Evolutionary conservation across 768 basidiomycete genomes (phyloP).

Genomic region (Hypsizygus marmoreus): DNA sequence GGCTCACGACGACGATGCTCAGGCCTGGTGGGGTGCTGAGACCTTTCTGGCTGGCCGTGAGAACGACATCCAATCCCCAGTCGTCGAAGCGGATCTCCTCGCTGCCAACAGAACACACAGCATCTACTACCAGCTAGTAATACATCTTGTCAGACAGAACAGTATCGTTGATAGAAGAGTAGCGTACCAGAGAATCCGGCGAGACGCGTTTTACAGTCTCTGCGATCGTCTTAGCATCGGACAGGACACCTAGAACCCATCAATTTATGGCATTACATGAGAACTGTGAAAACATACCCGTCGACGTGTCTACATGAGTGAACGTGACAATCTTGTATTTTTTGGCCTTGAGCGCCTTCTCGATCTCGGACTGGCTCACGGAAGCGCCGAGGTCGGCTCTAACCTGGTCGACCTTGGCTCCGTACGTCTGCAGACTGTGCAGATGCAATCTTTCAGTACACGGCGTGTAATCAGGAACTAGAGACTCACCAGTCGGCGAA

Average conservation of each 20-base stretch:
- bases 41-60: conserved; percentile 90
- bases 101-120: conserved; percentile 94
- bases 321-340: conserved; percentile 90
- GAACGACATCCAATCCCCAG: conserved; percentile 89
- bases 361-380: conserved; percentile 61
- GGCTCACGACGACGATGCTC: conserved; percentile 81
- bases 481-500: conserved; percentile 78
- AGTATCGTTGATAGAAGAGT: conserved; percentile 6
- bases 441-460: background rate
- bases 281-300: conserved; percentile 42
- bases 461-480: background rate
- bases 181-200: conserved; percentile 76
- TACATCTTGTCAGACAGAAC: conserved; percentile 3
- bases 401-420: conserved; percentile 83
- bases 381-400: conserved; percentile 82
- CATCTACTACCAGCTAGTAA: conserved; percentile 75
- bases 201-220: conserved; percentile 73
- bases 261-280: background rate
- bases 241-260: conserved; percentile 67
- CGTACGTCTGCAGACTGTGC: conserved; percentile 79
- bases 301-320: conserved; percentile 95
- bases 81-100: conserved; percentile 95
- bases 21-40: conserved; percentile 93
- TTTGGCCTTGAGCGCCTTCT: conserved; percentile 70
- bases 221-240: conserved; percentile 76